phyloP scores from a whole-genome alignment of 768 basidiomycete species.

The Cystobasidium tubakii region DNA sequence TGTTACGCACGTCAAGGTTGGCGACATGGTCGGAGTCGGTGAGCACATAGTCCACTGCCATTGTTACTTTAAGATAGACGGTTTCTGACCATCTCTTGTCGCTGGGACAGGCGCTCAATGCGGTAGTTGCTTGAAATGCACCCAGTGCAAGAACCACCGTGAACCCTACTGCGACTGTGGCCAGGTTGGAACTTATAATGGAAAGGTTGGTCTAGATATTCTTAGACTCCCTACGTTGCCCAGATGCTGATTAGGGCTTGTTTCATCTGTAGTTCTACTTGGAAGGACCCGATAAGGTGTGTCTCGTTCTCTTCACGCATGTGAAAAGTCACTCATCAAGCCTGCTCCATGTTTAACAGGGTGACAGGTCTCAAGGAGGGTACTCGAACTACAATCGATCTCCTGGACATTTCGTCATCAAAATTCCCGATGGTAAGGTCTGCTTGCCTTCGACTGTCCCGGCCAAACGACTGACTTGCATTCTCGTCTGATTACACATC shows the following conservation, averaged over 20 bases:
- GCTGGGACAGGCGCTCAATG: slow-evolving; percentile 34
- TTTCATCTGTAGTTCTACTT: slow-evolving; percentile 25
- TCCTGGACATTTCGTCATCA: slow-evolving; percentile 57
- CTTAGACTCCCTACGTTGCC: background rate
- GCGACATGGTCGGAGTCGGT: slow-evolving; percentile 24
- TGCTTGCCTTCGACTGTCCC: too few relatives aligned
- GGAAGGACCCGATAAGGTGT: slow-evolving; percentile 39
- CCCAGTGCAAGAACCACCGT: slow-evolving; percentile 39
- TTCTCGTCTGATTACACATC: too few relatives aligned
- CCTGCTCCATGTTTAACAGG: background rate
- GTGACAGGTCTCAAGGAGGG: slow-evolving; percentile 41
- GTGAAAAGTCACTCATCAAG: background rate
- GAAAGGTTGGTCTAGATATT: background rate
- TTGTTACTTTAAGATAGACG: too few relatives aligned
- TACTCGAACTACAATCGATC: slow-evolving; percentile 53
- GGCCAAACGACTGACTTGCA: too few relatives aligned
- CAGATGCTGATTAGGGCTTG: background rate
- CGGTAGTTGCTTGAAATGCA: slow-evolving; percentile 40
- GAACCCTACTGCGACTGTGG: slow-evolving; percentile 38
- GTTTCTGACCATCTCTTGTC: too few relatives aligned
- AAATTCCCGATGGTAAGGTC: slow-evolving; percentile 53
- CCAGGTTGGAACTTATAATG: slow-evolving; percentile 41
- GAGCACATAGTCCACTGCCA: too few relatives aligned
- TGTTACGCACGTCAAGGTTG: slow-evolving; percentile 49
- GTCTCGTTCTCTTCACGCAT: background rate